phyloP scores from a whole-genome alignment of 2,329 filamentous ascomycete species.

The Fusarium austroafricanum region DNA sequence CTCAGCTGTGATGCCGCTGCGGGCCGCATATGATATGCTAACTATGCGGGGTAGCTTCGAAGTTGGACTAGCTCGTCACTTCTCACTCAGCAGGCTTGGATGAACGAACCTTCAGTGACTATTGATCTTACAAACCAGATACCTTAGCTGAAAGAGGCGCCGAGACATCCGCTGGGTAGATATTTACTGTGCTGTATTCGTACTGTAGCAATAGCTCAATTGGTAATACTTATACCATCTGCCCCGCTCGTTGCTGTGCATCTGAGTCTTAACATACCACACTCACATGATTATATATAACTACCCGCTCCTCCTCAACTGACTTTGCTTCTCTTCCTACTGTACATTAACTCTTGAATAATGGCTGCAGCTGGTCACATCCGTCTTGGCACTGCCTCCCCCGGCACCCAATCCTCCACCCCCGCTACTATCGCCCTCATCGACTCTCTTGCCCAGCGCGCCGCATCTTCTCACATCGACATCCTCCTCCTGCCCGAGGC shows the following conservation, averaged over 20 bases:
- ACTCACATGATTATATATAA: constrained; percentile 14
- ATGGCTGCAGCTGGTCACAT: constrained; percentile 51
- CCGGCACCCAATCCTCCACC: constrained; percentile 62
- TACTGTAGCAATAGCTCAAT: background rate
- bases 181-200: too few relatives aligned
- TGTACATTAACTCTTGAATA: background rate
- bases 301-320: background rate
- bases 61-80: constrained; percentile 12
- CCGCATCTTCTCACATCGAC: constrained; percentile 67
- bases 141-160: constrained; percentile 8
- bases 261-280: constrained; percentile 3
- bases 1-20: constrained; percentile 2
- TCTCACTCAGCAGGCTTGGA: constrained; percentile 5
- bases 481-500: constrained; percentile 92
- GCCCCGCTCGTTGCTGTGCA: constrained; percentile 28
- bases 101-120: background rate
- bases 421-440: constrained; percentile 74
- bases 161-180: constrained; percentile 1
- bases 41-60: constrained; percentile 27
- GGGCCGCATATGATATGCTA: constrained; percentile 2
- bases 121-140: constrained; percentile 7
- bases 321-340: background rate
- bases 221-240: background rate
- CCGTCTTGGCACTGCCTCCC: constrained; percentile 67
- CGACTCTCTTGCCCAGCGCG: constrained; percentile 69